Base-by-base conservation (phyloP, 345 rosid species). In the Eutrema heterophyllum region DNA sequence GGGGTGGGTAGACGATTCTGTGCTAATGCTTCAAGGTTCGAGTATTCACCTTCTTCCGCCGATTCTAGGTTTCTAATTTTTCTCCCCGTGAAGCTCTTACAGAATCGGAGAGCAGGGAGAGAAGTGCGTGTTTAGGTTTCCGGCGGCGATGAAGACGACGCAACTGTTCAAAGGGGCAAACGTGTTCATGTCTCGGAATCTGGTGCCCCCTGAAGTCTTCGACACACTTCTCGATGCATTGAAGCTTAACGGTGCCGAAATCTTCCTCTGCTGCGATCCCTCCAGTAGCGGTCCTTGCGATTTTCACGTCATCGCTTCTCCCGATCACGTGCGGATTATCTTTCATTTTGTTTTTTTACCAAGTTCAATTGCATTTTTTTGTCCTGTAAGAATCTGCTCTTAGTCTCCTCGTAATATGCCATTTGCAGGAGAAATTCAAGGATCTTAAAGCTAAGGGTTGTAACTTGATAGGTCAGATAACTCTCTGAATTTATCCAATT, bases 181-280 rank as follows among this genome's bases (percentile, higher is more conserved):
- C 21, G 96, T 92, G 35, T 92, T 86, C 85, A 83, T 92, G 92
- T 95, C 96, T 6, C 77, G 99, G 52, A 92, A 82, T 75, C 83
- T 95, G 39, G 97, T 92, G 1, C 92, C 97, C 4, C 97, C 97
- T 53, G 98, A 95, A 71, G 79, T 90, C 6, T 95, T 83, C 78
- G 97, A 92, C 80, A 79, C 88, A 3, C 91, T 95, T 59, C 92
- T 86, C 71, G 99, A 93, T 48, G 89, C 92, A 2, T 92, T 92
- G 61, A 85, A 87, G 82, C 89, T 71, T 61, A 90, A 92, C 70
- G 97, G 89, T 32, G 97, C 99, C 57, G 84, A 90, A 29, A 85
- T 95, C 63, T 78, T 90, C 77, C 92, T 86, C 81, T 95, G 99
- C 74, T 87, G 97, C 83, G 94, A 95, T 79, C 96, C 97, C 13